Conservation (phyloP, 495 filamentous ascomycete species). For the Clavariopsis aquatica region DNA sequence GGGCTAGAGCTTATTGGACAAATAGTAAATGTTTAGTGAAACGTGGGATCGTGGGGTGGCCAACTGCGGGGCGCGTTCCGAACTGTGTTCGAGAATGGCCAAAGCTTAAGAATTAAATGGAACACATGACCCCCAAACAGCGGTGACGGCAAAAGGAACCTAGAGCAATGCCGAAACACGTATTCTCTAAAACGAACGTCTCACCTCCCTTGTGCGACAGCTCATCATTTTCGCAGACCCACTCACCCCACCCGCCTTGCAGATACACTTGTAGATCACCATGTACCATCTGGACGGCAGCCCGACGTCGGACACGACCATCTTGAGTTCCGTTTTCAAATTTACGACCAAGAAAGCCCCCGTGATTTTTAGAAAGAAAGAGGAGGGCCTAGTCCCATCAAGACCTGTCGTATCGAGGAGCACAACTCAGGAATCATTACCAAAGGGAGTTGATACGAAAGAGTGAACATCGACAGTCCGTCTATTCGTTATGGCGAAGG, state of each 20-base stretch:
- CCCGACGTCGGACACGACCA: constrained; percentile 2
- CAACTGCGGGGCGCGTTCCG: not conserved
- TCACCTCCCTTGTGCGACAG: not conserved
- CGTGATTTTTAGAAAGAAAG: constrained; percentile 19
- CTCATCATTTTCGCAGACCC: not conserved
- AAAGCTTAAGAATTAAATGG: not conserved
- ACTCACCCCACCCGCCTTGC: not conserved
- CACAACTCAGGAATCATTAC: constrained; percentile 58
- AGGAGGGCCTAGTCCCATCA: not conserved
- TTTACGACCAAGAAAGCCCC: constrained; percentile 18
- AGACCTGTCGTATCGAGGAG: constrained; percentile 48
- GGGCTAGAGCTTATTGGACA: not conserved
- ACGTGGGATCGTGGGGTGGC: constrained; percentile 2
- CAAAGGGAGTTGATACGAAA: constrained; percentile 52
- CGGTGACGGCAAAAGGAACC: not conserved
- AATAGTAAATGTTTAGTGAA: not conserved
- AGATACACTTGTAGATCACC: not conserved
- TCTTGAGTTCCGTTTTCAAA: constrained; percentile 8
- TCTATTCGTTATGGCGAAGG: constrained; percentile 56
- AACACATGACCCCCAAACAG: not conserved
- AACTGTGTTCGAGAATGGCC: not conserved
- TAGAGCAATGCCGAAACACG: not conserved
- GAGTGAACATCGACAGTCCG: constrained; percentile 52
- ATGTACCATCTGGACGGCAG: constrained; percentile 17
- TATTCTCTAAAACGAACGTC: not conserved